A percentile compares a stretch with the other conserved stretches of the same genome.
These are phyloP conservation scores for Scalesia atractyloides DNA, from an alignment of 129 eudicot genomes.

Conservation along the genomic window DNA sequence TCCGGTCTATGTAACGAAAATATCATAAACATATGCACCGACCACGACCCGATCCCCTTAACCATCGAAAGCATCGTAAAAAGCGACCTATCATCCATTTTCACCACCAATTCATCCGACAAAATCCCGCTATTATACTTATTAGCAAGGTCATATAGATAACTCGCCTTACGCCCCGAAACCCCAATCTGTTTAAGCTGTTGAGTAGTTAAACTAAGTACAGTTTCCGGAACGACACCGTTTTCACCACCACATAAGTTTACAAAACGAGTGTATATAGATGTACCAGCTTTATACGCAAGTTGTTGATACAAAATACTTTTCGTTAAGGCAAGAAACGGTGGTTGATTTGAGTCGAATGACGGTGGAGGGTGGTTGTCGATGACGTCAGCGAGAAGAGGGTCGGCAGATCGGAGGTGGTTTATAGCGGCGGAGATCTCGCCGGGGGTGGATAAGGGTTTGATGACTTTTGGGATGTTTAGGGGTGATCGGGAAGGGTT, in stretches of 20 bases:
- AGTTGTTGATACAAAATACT: conserved; percentile 87
- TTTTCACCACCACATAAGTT: conserved; percentile 78
- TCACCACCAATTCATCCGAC: conserved; percentile 64
- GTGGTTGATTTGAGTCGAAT: conserved; percentile 60
- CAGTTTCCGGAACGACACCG: conserved; percentile 54
- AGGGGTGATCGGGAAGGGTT: conserved; percentile 39
- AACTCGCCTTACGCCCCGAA: conserved; percentile 83
- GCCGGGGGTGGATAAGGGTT: conserved; percentile 54
- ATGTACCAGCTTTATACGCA: conserved; percentile 80
- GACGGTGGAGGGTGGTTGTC: conserved; percentile 65
- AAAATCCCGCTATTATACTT: conserved; percentile 77
- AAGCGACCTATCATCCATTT: conserved; percentile 87
- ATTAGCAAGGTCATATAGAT: conserved; percentile 72
- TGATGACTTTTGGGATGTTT: conserved; percentile 41
- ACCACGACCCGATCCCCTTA: conserved; percentile 97
- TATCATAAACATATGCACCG: conserved; percentile 97
- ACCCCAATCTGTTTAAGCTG: conserved; percentile 91
- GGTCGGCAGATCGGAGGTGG: conserved; percentile 73
- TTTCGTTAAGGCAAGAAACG: conserved; percentile 70
- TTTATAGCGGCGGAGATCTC: conserved; percentile 59
- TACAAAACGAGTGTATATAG: conserved; percentile 73
- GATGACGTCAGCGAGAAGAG: conserved; percentile 52
- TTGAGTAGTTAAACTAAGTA: conserved; percentile 53
- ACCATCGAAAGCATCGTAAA: conserved; percentile 94
- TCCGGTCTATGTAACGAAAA: conserved; percentile 88